Base-by-base conservation (phyloP, 2,329 filamentous ascomycete genomes). In the Diaporthe humulicola region DNA sequence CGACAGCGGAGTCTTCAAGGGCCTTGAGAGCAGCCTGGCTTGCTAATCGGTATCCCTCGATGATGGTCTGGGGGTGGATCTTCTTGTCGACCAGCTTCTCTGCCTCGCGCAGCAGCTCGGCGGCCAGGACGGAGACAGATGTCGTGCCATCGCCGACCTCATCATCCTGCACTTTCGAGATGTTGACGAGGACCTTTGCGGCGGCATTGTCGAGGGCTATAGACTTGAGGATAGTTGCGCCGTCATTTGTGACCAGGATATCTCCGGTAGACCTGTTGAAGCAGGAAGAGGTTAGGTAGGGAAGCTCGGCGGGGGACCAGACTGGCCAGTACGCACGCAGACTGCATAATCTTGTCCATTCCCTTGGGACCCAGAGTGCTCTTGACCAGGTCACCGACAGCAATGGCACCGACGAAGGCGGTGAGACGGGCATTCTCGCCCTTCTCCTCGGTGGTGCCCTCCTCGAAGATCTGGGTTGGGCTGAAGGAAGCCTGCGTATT, bases 31-130 rank as follows among this genome's bases (percentile, higher is more conserved):
- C 96, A 71, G 97, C 96, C 70, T 91, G 90, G 84, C 95, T 98
- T 71, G 97, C 97, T 94, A 99, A 98, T 87, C 97, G 92, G 90
- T 98, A 99, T 70, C 97, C 97, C 82, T 99, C 97, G 82, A 99
- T 99, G 85, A 99, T 99, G 70, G 97, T 98, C 89, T 99, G 97
- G 70, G 97, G 97, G 85, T 99, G 97, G 81, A 99, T 98, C 88
- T 98, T 98, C 88, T 96, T 95, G 87, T 97, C 94, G 79, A 99
- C 95, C 67, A 99, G 91, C 88, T 98, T 96, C 88, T 99, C 97
- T 64, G 97, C 97, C 86, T 99, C 97, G 77, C 97, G 93, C 78
- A 99, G 90, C 75, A 99, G 90, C 88, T 99, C 97, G 75, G 97
- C 97, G 52, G 97, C 96, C 77, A 99, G 89, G 22, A 99, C 97